These are phyloP conservation scores for Penicillium taxi DNA, from an alignment of 495 filamentous ascomycete species.

Conservation along the genomic window DNA sequence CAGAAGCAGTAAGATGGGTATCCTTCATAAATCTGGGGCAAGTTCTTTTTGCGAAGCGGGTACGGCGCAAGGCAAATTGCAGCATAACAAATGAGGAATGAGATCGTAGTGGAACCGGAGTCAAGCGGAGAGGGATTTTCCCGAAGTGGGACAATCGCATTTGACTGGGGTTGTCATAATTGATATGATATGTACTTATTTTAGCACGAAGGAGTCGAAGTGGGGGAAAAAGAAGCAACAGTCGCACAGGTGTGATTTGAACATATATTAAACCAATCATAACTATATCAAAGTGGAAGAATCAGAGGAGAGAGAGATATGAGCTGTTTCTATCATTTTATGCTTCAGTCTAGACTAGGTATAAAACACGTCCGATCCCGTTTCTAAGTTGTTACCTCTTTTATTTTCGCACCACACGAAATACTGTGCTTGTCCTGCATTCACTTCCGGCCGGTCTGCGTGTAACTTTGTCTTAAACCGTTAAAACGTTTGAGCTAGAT, in stretches of 20 bases:
- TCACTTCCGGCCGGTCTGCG: too few species aligned
- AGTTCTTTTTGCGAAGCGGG: constrained; percentile 18
- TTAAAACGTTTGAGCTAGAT: too few species aligned
- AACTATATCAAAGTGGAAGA: background rate
- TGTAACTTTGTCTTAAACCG: too few species aligned
- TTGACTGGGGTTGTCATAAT: constrained; percentile 12
- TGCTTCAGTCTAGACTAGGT: too few species aligned
- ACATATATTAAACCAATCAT: background rate
- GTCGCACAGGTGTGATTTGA: constrained; percentile 16
- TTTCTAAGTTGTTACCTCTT: too few species aligned
- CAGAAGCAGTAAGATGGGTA: too few species aligned
- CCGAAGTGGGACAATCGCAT: constrained; percentile 20
- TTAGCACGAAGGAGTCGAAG: constrained; percentile 13
- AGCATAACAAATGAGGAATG: constrained; percentile 10
- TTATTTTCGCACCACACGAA: too few species aligned
- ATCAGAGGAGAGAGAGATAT: too few species aligned
- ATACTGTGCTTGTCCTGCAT: too few species aligned
- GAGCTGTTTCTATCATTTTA: too few species aligned
- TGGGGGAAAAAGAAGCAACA: constrained; percentile 6
- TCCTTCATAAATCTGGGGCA: too few species aligned
- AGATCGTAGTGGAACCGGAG: constrained; percentile 8
- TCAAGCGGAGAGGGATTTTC: constrained; percentile 14
- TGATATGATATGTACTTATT: constrained; percentile 10
- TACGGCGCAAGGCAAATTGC: constrained; percentile 11
- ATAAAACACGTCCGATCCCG: too few species aligned